Conservation (phyloP, 495 filamentous ascomycete species). For the Astrothelium macrocarpum region DNA sequence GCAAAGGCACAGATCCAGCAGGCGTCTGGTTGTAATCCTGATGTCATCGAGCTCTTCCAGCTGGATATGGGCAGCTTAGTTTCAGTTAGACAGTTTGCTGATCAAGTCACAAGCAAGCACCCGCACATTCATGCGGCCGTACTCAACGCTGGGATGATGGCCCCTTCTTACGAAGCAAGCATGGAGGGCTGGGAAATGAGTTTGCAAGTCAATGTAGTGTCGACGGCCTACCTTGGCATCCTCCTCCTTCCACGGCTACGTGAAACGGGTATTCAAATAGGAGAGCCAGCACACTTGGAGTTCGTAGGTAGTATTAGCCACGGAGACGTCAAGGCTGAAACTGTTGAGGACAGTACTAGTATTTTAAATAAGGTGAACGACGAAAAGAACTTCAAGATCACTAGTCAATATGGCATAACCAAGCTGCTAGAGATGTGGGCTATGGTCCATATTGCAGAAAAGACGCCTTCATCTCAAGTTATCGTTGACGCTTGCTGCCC, state of each 20-base stretch:
- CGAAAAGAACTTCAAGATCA: neutral
- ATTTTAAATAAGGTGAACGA: no score
- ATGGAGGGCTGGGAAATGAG: conserved; percentile 44
- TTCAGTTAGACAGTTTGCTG: conserved; percentile 20
- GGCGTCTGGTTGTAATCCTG: neutral
- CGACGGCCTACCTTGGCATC: conserved; percentile 45
- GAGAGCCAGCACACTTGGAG: conserved; percentile 15
- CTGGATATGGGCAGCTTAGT: conserved; percentile 20
- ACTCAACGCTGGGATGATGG: conserved; percentile 19
- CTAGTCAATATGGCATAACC: conserved; percentile 9
- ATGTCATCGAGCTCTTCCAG: conserved; percentile 19
- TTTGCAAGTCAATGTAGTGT: conserved; percentile 51
- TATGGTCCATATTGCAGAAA: conserved; percentile 1
- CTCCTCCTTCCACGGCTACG: conserved; percentile 43
- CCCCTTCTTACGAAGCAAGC: neutral
- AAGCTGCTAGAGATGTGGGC: conserved; percentile 15
- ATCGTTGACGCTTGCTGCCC: neutral
- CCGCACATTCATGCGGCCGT: conserved; percentile 17
- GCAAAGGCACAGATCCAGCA: conserved; percentile 11
- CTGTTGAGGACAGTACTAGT: no score
- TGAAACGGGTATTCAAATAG: conserved; percentile 7
- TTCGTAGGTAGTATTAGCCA: conserved; percentile 10
- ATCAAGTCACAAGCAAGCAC: conserved; percentile 9
- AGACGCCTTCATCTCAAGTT: no score
- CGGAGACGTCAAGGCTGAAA: neutral